These are phyloP conservation scores for Eucalyptus pumila DNA, from an alignment of 345 rosid species.

Conservation along the genomic window DNA sequence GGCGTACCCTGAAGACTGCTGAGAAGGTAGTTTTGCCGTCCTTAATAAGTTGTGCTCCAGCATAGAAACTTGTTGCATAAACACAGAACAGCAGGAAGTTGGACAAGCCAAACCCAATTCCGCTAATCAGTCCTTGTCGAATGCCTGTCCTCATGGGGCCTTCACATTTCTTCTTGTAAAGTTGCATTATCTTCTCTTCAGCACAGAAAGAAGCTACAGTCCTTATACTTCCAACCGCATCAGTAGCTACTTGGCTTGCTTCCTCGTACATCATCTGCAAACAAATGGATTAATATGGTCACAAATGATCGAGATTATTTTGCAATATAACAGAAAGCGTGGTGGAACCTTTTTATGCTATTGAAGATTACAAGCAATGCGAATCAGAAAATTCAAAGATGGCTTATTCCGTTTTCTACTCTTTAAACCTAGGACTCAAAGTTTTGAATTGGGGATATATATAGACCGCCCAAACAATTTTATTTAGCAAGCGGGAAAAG, in stretches of 20 bases:
- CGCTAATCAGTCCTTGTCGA: conserved; percentile 62
- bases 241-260: conserved; percentile 87
- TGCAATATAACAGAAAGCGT: neutral
- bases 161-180: conserved; percentile 66
- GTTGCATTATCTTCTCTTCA: conserved; percentile 72
- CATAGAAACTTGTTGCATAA: conserved; percentile 64
- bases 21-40: conserved; percentile 35
- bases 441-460: neutral
- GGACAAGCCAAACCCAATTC: conserved; percentile 55
- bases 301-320: neutral
- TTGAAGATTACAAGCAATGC: neutral
- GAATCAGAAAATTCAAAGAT: neutral
- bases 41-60: conserved; percentile 60
- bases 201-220: conserved; percentile 87
- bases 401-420: neutral
- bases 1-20: conserved; percentile 51
- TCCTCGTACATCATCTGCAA: conserved; percentile 81
- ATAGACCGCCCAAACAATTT: neutral
- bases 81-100: conserved; percentile 41
- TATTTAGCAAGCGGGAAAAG: neutral
- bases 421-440: neutral
- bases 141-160: conserved; percentile 69
- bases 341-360: neutral
- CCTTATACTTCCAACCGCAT: conserved; percentile 85
- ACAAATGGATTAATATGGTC: neutral